A percentile compares a stretch with the other conserved stretches of the same genome.
phyloP scores from a whole-genome alignment of 805 yeast species.

The Lipomyces starkeyi region DNA sequence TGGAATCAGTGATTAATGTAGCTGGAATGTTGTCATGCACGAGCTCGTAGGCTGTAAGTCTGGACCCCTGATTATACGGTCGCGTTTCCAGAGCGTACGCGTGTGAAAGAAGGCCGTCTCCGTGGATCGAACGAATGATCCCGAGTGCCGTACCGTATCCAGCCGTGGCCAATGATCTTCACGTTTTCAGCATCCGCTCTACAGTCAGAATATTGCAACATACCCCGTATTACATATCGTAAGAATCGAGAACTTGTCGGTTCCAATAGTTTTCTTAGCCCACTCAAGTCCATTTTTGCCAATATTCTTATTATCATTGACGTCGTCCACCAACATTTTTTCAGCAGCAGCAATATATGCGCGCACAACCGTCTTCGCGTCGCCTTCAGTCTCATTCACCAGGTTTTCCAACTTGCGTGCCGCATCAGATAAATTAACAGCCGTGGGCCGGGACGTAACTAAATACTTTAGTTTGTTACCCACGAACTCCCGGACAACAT shows the following conservation, averaged over 20 bases:
- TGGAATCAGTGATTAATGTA: constrained; percentile 86
- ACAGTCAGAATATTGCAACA: background rate
- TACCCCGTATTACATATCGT: constrained; percentile 94
- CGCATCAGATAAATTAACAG: constrained; percentile 87
- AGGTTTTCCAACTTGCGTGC: constrained; percentile 56
- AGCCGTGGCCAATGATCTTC: constrained; percentile 82
- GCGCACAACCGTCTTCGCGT: constrained; percentile 46
- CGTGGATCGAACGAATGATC: constrained; percentile 73
- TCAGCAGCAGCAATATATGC: constrained; percentile 49
- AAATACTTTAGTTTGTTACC: constrained; percentile 63
- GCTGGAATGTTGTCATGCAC: constrained; percentile 86
- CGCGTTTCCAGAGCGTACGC: constrained; percentile 87
- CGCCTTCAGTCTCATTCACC: constrained; percentile 37
- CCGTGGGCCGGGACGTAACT: constrained; percentile 88
- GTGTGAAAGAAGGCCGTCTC: constrained; percentile 61
- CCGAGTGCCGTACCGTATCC: constrained; percentile 98
- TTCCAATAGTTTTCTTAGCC: constrained; percentile 54
- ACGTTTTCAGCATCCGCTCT: background rate
- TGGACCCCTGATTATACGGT: constrained; percentile 96
- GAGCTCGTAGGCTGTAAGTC: constrained; percentile 89
- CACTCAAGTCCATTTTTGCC: constrained; percentile 84
- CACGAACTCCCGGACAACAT: constrained; percentile 45
- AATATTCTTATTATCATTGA: constrained; percentile 74
- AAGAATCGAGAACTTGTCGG: constrained; percentile 75
- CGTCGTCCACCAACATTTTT: constrained; percentile 72